A percentile compares a stretch with the other conserved stretches of the same genome.
Evolutionary conservation across 1,284 basidiomycete genomes (phyloP).

Genomic region (Paramarasmius palmivorus): DNA sequence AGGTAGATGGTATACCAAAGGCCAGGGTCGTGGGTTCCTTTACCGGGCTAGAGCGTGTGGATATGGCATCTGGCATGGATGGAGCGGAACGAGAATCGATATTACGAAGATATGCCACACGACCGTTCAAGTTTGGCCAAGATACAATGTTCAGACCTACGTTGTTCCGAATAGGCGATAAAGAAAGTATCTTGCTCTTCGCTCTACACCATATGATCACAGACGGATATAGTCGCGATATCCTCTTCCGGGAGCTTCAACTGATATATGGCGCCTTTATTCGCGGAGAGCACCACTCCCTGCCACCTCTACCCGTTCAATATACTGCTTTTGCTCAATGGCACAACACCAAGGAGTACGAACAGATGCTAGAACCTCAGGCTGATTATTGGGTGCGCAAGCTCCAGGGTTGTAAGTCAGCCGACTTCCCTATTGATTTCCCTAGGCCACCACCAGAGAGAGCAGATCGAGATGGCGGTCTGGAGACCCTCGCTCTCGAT

Average conservation of each 20-base stretch:
- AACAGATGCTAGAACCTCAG: neutral
- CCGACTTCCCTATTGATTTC: slow-evolving; percentile 3
- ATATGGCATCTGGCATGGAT: neutral
- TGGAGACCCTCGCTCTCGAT: neutral
- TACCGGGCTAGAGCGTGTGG: neutral
- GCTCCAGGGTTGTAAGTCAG: neutral
- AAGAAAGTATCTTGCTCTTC: neutral
- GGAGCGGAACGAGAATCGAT: neutral
- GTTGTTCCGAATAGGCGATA: neutral
- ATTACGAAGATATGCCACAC: neutral
- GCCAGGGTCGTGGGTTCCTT: neutral
- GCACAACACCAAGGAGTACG: slow-evolving; percentile 4
- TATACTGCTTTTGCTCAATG: slow-evolving; percentile 2
- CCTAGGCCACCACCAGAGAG: neutral
- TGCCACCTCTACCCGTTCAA: neutral
- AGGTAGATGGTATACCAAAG: neutral
- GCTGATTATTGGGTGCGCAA: slow-evolving; percentile 1
- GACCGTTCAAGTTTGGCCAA: neutral
- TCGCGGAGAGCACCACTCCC: neutral
- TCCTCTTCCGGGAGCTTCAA: neutral
- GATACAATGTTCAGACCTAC: neutral
- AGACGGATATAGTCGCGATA: neutral
- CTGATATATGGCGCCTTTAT: neutral
- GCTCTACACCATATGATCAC: slow-evolving; percentile 5
- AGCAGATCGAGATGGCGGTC: neutral